Evolutionary conservation across 805 yeast species (phyloP).

Genomic region (Gaillardinia entomophila): DNA sequence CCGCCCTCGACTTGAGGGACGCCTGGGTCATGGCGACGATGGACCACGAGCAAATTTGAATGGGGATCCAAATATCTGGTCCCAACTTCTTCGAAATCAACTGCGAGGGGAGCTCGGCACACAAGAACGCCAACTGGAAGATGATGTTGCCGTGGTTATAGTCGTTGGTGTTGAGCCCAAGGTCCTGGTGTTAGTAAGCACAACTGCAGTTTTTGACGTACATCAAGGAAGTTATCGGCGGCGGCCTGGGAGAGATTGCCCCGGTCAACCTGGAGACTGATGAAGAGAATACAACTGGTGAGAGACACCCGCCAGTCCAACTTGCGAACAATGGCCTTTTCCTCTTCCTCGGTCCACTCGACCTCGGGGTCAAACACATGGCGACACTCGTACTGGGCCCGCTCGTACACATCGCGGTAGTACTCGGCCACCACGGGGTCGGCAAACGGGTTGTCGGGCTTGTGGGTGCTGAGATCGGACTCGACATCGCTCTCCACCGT

Average conservation of each 20-base stretch:
- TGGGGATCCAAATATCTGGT: conserved; percentile 12
- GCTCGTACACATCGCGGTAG: conserved; percentile 42
- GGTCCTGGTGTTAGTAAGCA: conserved; percentile 25
- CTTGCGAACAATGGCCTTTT: conserved; percentile 11
- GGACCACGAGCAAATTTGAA: conserved; percentile 13
- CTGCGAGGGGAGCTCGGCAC: conserved; percentile 55
- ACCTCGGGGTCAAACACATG: conserved; percentile 54
- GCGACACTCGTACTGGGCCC: conserved; percentile 49
- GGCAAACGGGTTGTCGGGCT: conserved; percentile 7
- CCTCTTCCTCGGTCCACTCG: conserved; percentile 25
- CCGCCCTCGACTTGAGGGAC: conserved; percentile 7
- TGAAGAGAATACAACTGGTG: conserved; percentile 16
- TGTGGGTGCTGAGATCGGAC: too few species aligned
- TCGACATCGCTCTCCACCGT: too few species aligned
- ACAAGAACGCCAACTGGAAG: conserved; percentile 45
- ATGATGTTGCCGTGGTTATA: conserved; percentile 57
- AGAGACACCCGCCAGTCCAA: conserved; percentile 16
- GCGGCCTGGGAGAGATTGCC: conserved; percentile 17
- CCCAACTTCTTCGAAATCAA: conserved; percentile 11
- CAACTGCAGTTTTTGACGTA: not conserved
- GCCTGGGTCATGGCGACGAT: conserved; percentile 12
- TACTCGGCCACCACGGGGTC: conserved; percentile 45
- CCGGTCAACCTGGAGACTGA: conserved; percentile 18
- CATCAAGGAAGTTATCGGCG: conserved; percentile 16
- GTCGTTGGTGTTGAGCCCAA: conserved; percentile 49